phyloP scores from a whole-genome alignment of 306 rosid species.

The Rubus idaeus region DNA sequence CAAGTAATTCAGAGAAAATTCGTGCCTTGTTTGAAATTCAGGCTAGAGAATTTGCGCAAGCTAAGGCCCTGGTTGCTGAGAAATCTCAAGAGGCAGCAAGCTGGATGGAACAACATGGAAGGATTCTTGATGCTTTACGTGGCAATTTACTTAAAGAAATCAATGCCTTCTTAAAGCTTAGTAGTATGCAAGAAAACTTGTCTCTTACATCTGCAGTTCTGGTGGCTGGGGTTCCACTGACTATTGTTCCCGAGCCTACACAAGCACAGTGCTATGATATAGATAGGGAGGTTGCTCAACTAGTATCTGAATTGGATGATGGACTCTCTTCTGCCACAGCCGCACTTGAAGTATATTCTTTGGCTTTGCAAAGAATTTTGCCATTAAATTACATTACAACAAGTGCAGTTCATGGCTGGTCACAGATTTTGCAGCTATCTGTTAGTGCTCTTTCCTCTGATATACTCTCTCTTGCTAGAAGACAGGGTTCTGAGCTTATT shows the following conservation, averaged over 20 bases:
- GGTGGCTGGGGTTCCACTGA: slow-evolving; percentile 86
- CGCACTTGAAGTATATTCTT: slow-evolving; percentile 71
- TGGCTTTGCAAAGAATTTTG: slow-evolving; percentile 83
- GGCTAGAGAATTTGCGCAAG: slow-evolving; percentile 82
- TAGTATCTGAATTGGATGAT: slow-evolving; percentile 65
- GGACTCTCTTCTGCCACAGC: slow-evolving; percentile 67
- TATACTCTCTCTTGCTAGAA: slow-evolving; percentile 71
- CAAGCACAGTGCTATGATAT: slow-evolving; percentile 92
- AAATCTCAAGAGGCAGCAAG: slow-evolving; percentile 90
- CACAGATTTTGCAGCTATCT: slow-evolving; percentile 76
- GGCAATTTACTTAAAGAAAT: slow-evolving; percentile 70
- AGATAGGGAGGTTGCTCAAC: slow-evolving; percentile 83
- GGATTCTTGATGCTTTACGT: slow-evolving; percentile 78
- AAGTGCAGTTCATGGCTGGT: slow-evolving; percentile 93
- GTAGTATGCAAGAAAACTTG: slow-evolving; percentile 56
- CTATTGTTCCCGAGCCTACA: slow-evolving; percentile 99
- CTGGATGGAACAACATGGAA: slow-evolving; percentile 96
- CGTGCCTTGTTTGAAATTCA: slow-evolving; percentile 75
- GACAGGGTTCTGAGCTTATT: slow-evolving; percentile 85
- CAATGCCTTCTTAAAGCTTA: slow-evolving; percentile 46
- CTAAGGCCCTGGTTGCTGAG: slow-evolving; percentile 71
- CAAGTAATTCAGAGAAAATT: slow-evolving; percentile 64
- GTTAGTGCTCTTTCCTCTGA: slow-evolving; percentile 70
- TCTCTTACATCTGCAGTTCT: slow-evolving; percentile 87
- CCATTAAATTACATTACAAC: slow-evolving; percentile 83